These are phyloP conservation scores for Rheum nobile DNA, from an alignment of 148 eudicot species.

Conservation along the genomic window DNA sequence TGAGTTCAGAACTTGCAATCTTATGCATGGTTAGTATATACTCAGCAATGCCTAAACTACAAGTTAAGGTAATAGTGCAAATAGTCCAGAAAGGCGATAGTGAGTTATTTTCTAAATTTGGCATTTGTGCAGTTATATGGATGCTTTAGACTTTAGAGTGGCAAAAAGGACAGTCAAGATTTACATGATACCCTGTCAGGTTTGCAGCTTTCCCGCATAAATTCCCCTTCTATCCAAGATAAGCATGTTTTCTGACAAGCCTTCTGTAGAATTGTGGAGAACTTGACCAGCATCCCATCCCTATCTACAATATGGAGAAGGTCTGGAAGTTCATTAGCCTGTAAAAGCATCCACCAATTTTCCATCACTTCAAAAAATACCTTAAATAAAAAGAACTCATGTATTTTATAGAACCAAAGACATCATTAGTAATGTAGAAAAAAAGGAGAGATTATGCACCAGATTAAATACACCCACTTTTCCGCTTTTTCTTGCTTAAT, in stretches of 20 bases:
- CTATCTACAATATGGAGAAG: conserved; percentile 19
- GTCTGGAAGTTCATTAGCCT: conserved; percentile 59
- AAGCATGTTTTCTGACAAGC: conserved; percentile 49
- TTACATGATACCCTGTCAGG: conserved; percentile 48
- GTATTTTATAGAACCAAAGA: neutral
- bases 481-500: neutral
- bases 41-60: neutral
- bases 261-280: conserved; percentile 37
- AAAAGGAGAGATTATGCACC: neutral
- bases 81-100: neutral
- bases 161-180: conserved; percentile 5
- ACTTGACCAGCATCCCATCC: conserved; percentile 30
- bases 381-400: neutral
- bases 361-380: neutral
- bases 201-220: conserved; percentile 29
- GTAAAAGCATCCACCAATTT: conserved; percentile 11
- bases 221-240: conserved; percentile 78
- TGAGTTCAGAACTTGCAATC: neutral
- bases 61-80: neutral
- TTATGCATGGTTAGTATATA: neutral
- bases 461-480: neutral
- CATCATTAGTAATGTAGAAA: neutral
- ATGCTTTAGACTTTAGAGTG: conserved; percentile 1
- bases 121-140: neutral
- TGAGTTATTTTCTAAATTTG: neutral